Evolutionary conservation across 805 yeast genomes (phyloP).

Genomic region (Spathaspora sp.): DNA sequence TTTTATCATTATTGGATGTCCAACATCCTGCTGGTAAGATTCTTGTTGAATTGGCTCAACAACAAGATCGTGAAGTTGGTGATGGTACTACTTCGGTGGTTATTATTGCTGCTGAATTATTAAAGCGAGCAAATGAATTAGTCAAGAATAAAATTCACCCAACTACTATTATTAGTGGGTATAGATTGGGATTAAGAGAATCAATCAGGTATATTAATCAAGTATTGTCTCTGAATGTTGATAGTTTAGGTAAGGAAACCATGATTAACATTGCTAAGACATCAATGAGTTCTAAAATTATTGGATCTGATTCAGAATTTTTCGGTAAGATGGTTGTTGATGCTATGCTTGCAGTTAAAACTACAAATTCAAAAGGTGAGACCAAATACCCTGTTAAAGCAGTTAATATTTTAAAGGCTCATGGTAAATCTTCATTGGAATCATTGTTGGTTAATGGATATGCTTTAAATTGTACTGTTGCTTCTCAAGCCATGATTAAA

Average conservation of each 20-base stretch:
- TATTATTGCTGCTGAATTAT: constrained; percentile 87
- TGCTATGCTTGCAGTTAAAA: constrained; percentile 91
- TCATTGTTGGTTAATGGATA: constrained; percentile 87
- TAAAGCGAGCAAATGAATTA: constrained; percentile 89
- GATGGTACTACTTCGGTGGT: constrained; percentile 98
- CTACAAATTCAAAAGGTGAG: constrained; percentile 85
- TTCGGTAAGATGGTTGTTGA: constrained; percentile 90
- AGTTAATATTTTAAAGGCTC: constrained; percentile 92
- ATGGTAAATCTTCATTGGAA: constrained; percentile 89
- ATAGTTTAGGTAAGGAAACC: constrained; percentile 75
- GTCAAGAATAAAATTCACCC: constrained; percentile 95
- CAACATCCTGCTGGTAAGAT: constrained; percentile 99
- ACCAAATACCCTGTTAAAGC: constrained; percentile 94
- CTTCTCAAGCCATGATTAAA: constrained; percentile 93
- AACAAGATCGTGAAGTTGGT: constrained; percentile 98
- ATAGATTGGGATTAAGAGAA: constrained; percentile 88
- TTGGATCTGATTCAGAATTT: constrained; percentile 90
- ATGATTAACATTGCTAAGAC: constrained; percentile 91
- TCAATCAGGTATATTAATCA: constrained; percentile 84
- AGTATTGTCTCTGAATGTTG: constrained; percentile 78
- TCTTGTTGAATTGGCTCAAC: constrained; percentile 94
- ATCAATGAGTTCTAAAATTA: constrained; percentile 93
- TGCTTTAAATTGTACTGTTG: constrained; percentile 94
- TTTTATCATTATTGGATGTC: constrained; percentile 83
- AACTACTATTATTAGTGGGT: constrained; percentile 95